These are phyloP conservation scores for apple (Malus domestica) DNA, from an alignment of 306 rosid species.

Conservation along the genomic window DNA sequence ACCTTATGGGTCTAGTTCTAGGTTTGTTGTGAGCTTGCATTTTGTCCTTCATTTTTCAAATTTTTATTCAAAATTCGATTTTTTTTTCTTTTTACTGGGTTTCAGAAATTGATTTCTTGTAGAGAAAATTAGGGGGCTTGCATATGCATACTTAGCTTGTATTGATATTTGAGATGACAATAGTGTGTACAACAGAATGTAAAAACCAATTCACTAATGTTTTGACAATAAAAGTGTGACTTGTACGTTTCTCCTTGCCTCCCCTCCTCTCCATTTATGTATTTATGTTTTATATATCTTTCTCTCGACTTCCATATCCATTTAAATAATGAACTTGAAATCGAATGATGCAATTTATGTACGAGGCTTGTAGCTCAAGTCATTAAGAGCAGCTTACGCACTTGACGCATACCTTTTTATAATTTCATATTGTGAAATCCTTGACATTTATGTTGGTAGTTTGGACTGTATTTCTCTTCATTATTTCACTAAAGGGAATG, in stretches of 20 bases:
- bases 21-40: slow-evolving; percentile 43
- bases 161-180: slow-evolving; percentile 34
- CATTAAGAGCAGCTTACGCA: too few species aligned
- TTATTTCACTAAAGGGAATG: too few species aligned
- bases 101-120: slow-evolving; percentile 29
- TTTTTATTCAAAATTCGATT: slow-evolving; percentile 27
- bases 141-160: slow-evolving; percentile 49
- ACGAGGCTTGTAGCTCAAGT: too few species aligned
- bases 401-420: too few species aligned
- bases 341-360: too few species aligned
- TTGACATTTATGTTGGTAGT: too few species aligned
- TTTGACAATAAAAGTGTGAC: slow-evolving; percentile 39
- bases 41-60: slow-evolving; percentile 9
- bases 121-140: slow-evolving; percentile 44
- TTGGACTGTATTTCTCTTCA: too few species aligned
- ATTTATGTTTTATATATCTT: background rate
- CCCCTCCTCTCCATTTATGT: background rate
- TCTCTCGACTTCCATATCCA: background rate
- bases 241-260: background rate
- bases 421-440: too few species aligned
- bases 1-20: background rate
- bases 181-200: slow-evolving; percentile 76
- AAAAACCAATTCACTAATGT: slow-evolving; percentile 34
- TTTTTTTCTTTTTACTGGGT: background rate
- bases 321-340: background rate